Conservation (phyloP, 148 eudicot species). For the Spergularia marina region DNA sequence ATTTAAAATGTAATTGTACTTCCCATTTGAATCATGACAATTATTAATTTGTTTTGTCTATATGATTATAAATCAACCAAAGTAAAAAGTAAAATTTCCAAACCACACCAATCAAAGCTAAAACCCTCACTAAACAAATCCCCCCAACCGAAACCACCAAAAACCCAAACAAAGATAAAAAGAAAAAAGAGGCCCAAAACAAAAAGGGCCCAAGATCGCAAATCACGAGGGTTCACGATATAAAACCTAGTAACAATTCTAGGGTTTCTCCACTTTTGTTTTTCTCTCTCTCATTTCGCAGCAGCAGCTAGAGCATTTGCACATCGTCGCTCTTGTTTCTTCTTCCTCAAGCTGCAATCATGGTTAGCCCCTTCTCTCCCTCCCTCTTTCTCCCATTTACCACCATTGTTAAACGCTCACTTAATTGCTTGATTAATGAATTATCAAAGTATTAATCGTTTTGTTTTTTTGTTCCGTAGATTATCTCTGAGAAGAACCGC, state of each 20-base stretch:
- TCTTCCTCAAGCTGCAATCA: conserved; percentile 21
- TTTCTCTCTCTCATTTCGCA: not conserved
- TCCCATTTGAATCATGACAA: no score
- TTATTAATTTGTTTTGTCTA: no score
- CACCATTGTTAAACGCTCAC: not conserved
- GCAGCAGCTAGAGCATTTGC: not conserved
- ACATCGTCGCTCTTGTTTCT: not conserved
- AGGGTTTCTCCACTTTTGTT: conserved; percentile 20
- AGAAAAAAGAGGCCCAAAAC: not conserved
- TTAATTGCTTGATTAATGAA: no score
- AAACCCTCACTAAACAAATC: no score
- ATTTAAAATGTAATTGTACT: no score
- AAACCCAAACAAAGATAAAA: not conserved
- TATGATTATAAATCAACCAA: no score
- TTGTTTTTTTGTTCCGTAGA: conserved; percentile 33
- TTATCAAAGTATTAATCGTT: not conserved
- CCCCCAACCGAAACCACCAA: not conserved
- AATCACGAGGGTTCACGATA: not conserved
- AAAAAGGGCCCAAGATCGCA: not conserved
- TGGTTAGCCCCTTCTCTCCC: conserved; percentile 11
- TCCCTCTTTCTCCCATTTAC: not conserved
- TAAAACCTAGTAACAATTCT: not conserved
- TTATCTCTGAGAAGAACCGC: conserved; percentile 83
- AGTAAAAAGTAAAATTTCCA: no score
- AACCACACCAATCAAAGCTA: no score